Evolutionary conservation across 352 stramenopile species (phyloP).

Genomic region (Phytopythium sindhum): DNA sequence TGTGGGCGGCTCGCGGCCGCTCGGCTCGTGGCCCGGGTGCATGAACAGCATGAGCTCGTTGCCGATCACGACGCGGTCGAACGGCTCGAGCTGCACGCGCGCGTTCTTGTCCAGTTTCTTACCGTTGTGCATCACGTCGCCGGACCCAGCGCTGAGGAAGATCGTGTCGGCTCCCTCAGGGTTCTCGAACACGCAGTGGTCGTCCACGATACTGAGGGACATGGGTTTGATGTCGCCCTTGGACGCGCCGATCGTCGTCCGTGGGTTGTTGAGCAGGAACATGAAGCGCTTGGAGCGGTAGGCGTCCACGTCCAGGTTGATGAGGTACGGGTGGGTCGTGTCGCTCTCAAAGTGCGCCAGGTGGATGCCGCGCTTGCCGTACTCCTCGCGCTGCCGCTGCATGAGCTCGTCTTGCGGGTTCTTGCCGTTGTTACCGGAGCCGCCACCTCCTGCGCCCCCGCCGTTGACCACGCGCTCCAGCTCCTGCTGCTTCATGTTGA

Average conservation of each 20-base stretch:
- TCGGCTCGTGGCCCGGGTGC: constrained; percentile 42
- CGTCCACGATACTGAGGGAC: constrained; percentile 86
- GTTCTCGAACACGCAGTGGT: constrained; percentile 83
- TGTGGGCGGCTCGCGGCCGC: constrained; percentile 48
- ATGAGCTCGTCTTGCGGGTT: constrained; percentile 82
- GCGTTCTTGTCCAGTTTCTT: constrained; percentile 50
- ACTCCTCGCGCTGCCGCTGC: constrained; percentile 88
- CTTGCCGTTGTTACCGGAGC: constrained; percentile 24
- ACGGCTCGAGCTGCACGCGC: constrained; percentile 42
- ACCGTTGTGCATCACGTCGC: constrained; percentile 88
- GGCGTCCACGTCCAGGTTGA: constrained; percentile 93
- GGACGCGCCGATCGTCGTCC: constrained; percentile 41
- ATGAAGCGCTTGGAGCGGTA: constrained; percentile 92
- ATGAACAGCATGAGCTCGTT: constrained; percentile 89
- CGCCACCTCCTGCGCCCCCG: constrained; percentile 21
- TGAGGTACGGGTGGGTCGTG: constrained; percentile 83
- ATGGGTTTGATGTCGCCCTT: constrained; percentile 92
- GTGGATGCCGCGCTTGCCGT: constrained; percentile 87
- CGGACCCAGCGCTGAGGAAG: constrained; percentile 62
- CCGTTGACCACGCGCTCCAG: constrained; percentile 65
- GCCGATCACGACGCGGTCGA: constrained; percentile 80
- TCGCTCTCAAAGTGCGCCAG: constrained; percentile 89
- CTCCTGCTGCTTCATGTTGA: constrained; percentile 70
- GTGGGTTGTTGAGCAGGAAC: constrained; percentile 78
- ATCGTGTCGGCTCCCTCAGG: constrained; percentile 24